These are phyloP conservation scores for Esteya vermicola DNA, from an alignment of 2,329 filamentous ascomycete species.

Conservation along the genomic window DNA sequence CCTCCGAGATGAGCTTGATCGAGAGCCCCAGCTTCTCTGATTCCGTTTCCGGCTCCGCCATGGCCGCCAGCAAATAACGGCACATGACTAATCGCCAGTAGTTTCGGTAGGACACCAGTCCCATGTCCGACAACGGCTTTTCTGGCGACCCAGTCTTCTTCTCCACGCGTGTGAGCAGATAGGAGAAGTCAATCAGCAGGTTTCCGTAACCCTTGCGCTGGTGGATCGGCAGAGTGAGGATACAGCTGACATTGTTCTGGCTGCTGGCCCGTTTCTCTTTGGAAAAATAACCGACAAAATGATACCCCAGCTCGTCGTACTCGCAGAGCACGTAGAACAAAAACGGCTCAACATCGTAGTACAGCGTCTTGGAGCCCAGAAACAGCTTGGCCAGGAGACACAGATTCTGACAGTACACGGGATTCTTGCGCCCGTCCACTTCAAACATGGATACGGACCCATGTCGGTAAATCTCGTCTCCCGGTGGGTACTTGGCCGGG, in stretches of 20 bases:
- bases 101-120: constrained; percentile 88
- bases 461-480: constrained; percentile 93
- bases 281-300: constrained; percentile 98
- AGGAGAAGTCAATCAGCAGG: constrained; percentile 94
- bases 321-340: constrained; percentile 96
- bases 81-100: constrained; percentile 91
- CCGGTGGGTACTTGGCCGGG: constrained; percentile 87
- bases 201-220: constrained; percentile 96
- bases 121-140: constrained; percentile 96
- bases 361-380: constrained; percentile 94
- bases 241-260: constrained; percentile 95
- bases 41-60: constrained; percentile 19
- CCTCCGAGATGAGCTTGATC: constrained; percentile 60
- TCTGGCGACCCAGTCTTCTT: constrained; percentile 90
- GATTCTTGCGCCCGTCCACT: constrained; percentile 91
- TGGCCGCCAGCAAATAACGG: constrained; percentile 58
- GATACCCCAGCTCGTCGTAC: constrained; percentile 80
- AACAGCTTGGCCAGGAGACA: constrained; percentile 94
- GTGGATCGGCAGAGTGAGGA: constrained; percentile 88
- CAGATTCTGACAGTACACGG: constrained; percentile 96
- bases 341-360: constrained; percentile 96
- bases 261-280: constrained; percentile 94
- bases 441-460: constrained; percentile 90
- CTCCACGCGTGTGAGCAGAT: constrained; percentile 85
- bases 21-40: constrained; percentile 40